Conservation (phyloP, 2,329 filamentous ascomycete genomes). For the Curvularia hawaiiensis region DNA sequence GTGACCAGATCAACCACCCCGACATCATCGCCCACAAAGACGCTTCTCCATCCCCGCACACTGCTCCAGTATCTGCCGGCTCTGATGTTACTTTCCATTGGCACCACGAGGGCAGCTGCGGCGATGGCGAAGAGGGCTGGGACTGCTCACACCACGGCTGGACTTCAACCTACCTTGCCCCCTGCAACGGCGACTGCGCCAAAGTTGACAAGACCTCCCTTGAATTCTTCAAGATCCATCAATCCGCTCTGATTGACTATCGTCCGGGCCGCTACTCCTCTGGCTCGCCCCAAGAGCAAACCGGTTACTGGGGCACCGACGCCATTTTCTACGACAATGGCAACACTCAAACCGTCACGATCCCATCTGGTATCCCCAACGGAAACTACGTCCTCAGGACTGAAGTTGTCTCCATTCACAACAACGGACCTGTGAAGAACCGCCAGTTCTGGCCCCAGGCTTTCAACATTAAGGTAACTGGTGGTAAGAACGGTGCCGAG, state of each 20-base stretch:
- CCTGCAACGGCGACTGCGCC: constrained; percentile 43
- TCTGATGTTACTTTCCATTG: constrained; percentile 40
- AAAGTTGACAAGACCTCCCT: constrained; percentile 38
- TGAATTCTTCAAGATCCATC: constrained; percentile 44
- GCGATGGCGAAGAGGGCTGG: constrained; percentile 36
- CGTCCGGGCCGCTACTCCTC: constrained; percentile 33
- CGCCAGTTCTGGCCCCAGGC: constrained; percentile 46
- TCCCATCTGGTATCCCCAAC: constrained; percentile 39
- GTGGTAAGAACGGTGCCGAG: constrained; percentile 31
- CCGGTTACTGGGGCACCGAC: constrained; percentile 42
- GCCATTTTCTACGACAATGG: constrained; percentile 43
- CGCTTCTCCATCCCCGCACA: constrained; percentile 38
- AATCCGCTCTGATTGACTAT: constrained; percentile 36
- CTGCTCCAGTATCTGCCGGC: constrained; percentile 35
- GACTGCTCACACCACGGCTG: constrained; percentile 43
- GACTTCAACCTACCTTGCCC: constrained; percentile 40
- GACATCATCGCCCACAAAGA: constrained; percentile 43
- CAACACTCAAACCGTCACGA: constrained; percentile 40
- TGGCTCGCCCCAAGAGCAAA: constrained; percentile 26
- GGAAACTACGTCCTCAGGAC: constrained; percentile 46
- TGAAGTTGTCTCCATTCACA: constrained; percentile 44
- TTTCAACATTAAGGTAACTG: constrained; percentile 43
- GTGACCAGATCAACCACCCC: constrained; percentile 30
- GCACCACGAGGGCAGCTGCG: constrained; percentile 37
- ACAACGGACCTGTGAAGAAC: constrained; percentile 38